Evolutionary conservation across 345 rosid genomes (phyloP), one percentile per base, ranked within the genome.

Genomic region (Brassica cretica): DNA sequence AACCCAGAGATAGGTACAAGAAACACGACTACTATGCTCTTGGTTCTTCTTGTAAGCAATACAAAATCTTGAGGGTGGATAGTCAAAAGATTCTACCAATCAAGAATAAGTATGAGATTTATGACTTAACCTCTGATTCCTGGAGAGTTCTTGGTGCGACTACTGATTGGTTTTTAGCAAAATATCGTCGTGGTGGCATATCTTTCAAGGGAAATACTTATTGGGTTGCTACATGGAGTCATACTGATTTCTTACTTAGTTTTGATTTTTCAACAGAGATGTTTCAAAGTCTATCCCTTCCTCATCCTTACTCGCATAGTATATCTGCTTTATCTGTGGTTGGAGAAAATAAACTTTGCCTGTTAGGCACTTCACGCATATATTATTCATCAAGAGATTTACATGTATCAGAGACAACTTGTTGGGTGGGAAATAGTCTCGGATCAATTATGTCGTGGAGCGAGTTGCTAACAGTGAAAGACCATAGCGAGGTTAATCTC

Each of bases 41-140:
- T 30, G 56, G 70, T 66, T 66, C 55, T 10, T 11, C 70, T 0
- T 39, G 56, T 33, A 66, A 68, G 60, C 21, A 14, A 6, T 46
- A 68, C 59, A 68, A 46, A n/a, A 5, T 68, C 59, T 46, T 46
- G 60, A 68, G 59, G 71, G n/a, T 46, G 71, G 37, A n/a, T 25
- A 6, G 19, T 68, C 59, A 14, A 5, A 29, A 10, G n/a, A 59
- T 4, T 1, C 30, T 59, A 59, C 64, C 64, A 24, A 24, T 59
- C 64, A 59, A 59, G 5, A 24, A 59, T 24, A 21, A 10, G 59
- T 44, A 67, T 5, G 59, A 67, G 59, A 8, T 68, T n/a, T 68
- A 68, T n/a, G 37, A 68, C 71, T 25, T 25, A 2, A 0, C 60
- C 37, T 68, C 60, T 25, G 11, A 46, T 46, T 68, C 60, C 2